Evolutionary conservation across 1,284 basidiomycete genomes (phyloP).

Genomic region (Ganoderma meredithae): DNA sequence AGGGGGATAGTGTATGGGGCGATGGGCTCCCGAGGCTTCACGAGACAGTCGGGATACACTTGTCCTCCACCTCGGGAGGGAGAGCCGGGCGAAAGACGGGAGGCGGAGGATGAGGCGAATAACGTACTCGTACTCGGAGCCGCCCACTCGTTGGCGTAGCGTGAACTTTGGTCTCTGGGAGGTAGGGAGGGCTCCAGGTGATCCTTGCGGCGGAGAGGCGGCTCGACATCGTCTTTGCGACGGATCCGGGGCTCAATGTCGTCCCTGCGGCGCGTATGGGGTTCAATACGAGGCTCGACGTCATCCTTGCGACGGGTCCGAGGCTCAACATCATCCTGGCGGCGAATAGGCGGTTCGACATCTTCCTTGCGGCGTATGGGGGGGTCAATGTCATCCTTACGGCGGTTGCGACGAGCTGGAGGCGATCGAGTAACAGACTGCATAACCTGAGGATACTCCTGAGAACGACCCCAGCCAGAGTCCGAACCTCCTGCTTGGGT

Average conservation of each 20-base stretch:
- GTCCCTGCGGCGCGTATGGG: slow-evolving; percentile 18
- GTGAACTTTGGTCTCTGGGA: not conserved
- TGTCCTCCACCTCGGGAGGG: slow-evolving; percentile 60
- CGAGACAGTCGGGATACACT: slow-evolving; percentile 52
- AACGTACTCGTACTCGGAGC: slow-evolving; percentile 73
- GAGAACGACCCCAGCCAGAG: slow-evolving; percentile 32
- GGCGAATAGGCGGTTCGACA: slow-evolving; percentile 22
- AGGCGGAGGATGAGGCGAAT: slow-evolving; percentile 66
- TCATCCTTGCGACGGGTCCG: slow-evolving; percentile 24
- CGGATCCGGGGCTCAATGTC: slow-evolving; percentile 14
- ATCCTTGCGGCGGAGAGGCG: slow-evolving; percentile 2
- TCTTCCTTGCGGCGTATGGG: slow-evolving; percentile 28
- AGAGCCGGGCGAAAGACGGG: slow-evolving; percentile 48
- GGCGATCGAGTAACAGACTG: slow-evolving; percentile 31
- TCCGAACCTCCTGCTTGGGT: slow-evolving; percentile 21
- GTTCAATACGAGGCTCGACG: slow-evolving; percentile 19
- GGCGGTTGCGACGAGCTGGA: slow-evolving; percentile 24
- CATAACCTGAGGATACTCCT: slow-evolving; percentile 30
- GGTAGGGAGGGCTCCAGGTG: slow-evolving; percentile 25
- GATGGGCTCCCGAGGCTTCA: slow-evolving; percentile 59
- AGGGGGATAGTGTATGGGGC: slow-evolving; percentile 49
- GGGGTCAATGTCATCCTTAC: slow-evolving; percentile 25
- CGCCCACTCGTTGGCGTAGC: slow-evolving; percentile 22
- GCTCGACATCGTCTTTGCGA: slow-evolving; percentile 3
- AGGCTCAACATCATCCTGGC: slow-evolving; percentile 23